phyloP scores from a whole-genome alignment of 2,329 filamentous ascomycete species.

The Penicillium sp. region DNA sequence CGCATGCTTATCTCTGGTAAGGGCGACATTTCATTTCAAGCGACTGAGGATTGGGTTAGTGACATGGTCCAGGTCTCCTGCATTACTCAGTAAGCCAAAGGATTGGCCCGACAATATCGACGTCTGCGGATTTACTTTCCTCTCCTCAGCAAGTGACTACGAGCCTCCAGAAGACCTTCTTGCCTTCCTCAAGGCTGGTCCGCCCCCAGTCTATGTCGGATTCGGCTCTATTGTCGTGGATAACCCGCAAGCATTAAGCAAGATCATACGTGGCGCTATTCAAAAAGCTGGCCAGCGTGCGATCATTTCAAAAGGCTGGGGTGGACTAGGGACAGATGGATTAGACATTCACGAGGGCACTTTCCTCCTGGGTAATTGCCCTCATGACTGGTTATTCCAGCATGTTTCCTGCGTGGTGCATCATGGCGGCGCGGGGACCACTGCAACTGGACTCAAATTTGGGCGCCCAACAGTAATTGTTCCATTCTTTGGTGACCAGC shows the following conservation, averaged over 20 bases:
- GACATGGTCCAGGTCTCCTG: too few species aligned
- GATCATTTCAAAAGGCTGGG: conserved; percentile 55
- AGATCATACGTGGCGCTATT: conserved; percentile 48
- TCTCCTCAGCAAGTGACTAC: conserved; percentile 23
- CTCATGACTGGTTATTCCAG: conserved; percentile 58
- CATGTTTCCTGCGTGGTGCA: conserved; percentile 45
- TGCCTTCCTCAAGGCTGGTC: conserved; percentile 45
- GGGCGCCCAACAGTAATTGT: too few species aligned
- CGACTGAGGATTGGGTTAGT: too few species aligned
- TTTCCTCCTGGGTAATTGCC: conserved; percentile 50
- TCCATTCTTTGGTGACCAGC: too few species aligned
- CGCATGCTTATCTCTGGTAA: too few species aligned
- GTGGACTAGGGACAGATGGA: conserved; percentile 33
- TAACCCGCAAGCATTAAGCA: conserved; percentile 44
- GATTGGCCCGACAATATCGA: not conserved
- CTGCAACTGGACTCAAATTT: too few species aligned
- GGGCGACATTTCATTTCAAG: too few species aligned
- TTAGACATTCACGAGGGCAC: conserved; percentile 21
- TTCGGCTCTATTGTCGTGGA: conserved; percentile 56
- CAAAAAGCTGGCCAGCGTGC: conserved; percentile 48
- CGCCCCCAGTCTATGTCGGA: conserved; percentile 53
- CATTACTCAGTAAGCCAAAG: too few species aligned
- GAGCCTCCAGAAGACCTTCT: conserved; percentile 38
- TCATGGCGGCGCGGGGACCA: not conserved
- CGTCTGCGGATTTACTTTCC: conserved; percentile 43